phyloP scores from a whole-genome alignment of 2,329 filamentous ascomycete species.

The Penicillium sp. region DNA sequence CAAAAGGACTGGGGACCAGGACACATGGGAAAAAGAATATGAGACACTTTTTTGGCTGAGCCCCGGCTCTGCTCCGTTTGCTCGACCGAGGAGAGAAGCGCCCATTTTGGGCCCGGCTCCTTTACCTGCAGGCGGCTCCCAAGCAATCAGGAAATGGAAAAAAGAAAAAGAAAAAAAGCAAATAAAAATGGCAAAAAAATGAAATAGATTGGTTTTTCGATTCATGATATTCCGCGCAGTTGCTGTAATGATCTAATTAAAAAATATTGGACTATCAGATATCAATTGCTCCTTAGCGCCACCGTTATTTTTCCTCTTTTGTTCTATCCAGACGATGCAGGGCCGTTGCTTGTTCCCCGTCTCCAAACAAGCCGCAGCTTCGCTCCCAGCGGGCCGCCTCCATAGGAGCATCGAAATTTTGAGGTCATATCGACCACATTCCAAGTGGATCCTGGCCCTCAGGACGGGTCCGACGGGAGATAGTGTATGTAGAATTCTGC shows the following conservation, averaged over 20 bases:
- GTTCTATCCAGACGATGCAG: not conserved
- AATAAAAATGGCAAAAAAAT: not conserved
- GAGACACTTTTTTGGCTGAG: slow-evolving; percentile 2
- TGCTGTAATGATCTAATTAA: no score
- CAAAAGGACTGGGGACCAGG: slow-evolving; percentile 4
- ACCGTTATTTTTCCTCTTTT: not conserved
- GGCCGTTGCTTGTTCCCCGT: not conserved
- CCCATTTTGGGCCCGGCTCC: not conserved
- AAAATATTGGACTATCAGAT: not conserved
- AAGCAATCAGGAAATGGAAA: not conserved
- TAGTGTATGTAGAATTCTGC: not conserved
- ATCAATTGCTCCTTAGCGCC: not conserved
- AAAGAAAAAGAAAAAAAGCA: not conserved
- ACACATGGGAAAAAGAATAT: slow-evolving; percentile 9
- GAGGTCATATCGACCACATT: slow-evolving; percentile 10
- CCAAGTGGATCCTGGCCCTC: not conserved
- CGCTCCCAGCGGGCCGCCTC: not conserved
- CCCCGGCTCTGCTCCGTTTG: not conserved
- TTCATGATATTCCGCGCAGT: not conserved
- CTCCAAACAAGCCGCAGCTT: not conserved
- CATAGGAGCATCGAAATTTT: slow-evolving; percentile 11
- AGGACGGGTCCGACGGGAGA: not conserved
- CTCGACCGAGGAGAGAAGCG: not conserved
- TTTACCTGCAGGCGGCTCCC: slow-evolving; percentile 1
- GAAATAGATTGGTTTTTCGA: not conserved